A percentile compares a stretch with the other conserved stretches of the same genome.
These are phyloP conservation scores for Salvia miltiorrhiza DNA, from an alignment of 257 asterid genomes.

Conservation along the genomic window DNA sequence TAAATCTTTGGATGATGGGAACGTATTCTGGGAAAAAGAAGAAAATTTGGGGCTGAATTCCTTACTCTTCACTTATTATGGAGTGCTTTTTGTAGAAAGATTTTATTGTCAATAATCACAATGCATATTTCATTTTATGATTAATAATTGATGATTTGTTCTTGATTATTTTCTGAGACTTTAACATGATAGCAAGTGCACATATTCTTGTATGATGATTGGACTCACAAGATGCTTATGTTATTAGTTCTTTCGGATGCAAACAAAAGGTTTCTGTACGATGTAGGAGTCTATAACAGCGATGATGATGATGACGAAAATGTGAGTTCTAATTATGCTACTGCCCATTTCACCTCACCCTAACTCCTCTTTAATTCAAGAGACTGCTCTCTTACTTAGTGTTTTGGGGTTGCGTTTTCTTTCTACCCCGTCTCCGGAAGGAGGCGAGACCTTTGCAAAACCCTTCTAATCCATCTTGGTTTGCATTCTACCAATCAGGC, in stretches of 20 bases:
- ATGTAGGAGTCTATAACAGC: slow-evolving; percentile 76
- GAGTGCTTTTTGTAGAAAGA: not conserved
- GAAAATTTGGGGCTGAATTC: not conserved
- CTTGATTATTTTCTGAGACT: not conserved
- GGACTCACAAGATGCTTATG: slow-evolving; percentile 29
- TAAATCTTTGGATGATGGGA: not conserved
- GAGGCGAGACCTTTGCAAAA: not conserved
- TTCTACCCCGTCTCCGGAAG: not conserved
- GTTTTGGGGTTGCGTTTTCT: not conserved
- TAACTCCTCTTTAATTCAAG: not conserved
- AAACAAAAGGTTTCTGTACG: slow-evolving; percentile 80
- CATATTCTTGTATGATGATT: slow-evolving; percentile 12
- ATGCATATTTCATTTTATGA: too few relatives aligned
- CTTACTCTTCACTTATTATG: not conserved
- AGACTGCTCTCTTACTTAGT: not conserved
- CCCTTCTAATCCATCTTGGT: not conserved
- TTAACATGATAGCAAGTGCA: slow-evolving; percentile 18
- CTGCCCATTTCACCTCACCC: not conserved
- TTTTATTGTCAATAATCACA: too few relatives aligned
- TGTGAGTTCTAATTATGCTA: slow-evolving; percentile 35
- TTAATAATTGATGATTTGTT: not conserved
- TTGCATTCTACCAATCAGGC: not conserved
- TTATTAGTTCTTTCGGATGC: slow-evolving; percentile 73
- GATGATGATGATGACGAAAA: slow-evolving; percentile 72
- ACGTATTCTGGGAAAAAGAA: too few relatives aligned